Conservation (phyloP, 2,329 filamentous ascomycete genomes). For the Diaporthe sp. region DNA sequence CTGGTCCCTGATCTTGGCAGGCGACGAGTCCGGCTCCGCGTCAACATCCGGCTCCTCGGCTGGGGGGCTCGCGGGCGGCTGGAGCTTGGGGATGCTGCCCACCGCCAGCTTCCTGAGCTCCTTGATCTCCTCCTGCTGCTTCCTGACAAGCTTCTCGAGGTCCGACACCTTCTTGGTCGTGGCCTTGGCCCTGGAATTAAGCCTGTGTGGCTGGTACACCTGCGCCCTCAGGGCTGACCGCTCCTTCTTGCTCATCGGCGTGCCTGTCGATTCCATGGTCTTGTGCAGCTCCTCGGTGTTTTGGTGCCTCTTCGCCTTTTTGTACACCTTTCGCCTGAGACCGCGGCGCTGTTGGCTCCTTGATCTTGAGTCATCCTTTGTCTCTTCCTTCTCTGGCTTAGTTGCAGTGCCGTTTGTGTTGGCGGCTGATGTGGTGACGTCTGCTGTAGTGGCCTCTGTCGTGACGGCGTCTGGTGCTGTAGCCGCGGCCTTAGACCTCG, state of each 20-base stretch:
- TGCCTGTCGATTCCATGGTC: conserved; percentile 21
- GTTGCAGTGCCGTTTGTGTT: neutral
- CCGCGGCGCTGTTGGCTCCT: conserved; percentile 24
- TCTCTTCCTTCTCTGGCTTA: conserved; percentile 13
- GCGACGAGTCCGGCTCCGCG: conserved; percentile 32
- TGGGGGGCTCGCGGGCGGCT: conserved; percentile 18
- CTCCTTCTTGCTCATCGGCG: conserved; percentile 24
- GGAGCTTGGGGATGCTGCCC: conserved; percentile 18
- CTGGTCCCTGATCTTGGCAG: conserved; percentile 37
- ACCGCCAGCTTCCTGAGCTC: conserved; percentile 23
- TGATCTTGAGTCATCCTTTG: conserved; percentile 17
- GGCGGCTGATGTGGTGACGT: neutral
- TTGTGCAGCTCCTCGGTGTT: conserved; percentile 14
- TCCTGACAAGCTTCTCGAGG: conserved; percentile 36
- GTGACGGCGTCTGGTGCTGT: conserved; percentile 9
- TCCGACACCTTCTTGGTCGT: conserved; percentile 23
- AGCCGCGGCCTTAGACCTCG: conserved; percentile 15
- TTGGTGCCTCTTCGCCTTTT: conserved; percentile 21
- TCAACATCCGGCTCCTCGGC: neutral
- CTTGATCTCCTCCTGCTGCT: conserved; percentile 34
- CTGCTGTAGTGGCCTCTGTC: neutral
- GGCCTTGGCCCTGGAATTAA: neutral
- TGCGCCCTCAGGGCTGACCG: conserved; percentile 10
- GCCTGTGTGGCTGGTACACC: conserved; percentile 34
- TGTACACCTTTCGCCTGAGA: conserved; percentile 28